Evolutionary conservation across 176 grass and related monocot species (phyloP).

Genomic region (Hyparrhenia diplandra): DNA sequence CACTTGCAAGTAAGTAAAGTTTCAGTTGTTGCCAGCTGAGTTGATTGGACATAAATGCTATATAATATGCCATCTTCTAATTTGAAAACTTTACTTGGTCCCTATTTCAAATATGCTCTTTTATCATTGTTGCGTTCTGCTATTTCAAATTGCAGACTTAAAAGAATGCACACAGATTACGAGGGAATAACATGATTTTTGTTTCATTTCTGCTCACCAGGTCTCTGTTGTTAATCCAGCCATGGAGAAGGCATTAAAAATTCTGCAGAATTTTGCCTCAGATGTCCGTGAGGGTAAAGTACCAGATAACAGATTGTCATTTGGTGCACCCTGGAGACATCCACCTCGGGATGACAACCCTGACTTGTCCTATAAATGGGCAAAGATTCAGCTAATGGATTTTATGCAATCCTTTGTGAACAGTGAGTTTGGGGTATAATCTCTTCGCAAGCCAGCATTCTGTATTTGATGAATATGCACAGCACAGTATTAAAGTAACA

Average conservation of each 20-base stretch:
- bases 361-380: slow-evolving; percentile 62
- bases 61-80: slow-evolving; percentile 1
- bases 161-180: slow-evolving; percentile 12
- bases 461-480: not conserved
- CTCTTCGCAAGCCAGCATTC: slow-evolving; percentile 3
- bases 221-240: slow-evolving; percentile 88
- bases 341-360: slow-evolving; percentile 52
- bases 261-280: slow-evolving; percentile 80
- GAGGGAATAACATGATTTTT: slow-evolving; percentile 5
- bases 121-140: not conserved
- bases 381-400: slow-evolving; percentile 94
- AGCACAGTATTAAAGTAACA: not conserved
- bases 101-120: not conserved
- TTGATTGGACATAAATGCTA: not conserved
- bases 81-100: not conserved
- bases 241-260: slow-evolving; percentile 70
- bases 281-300: slow-evolving; percentile 65
- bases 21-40: not conserved
- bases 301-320: slow-evolving; percentile 61
- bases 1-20: slow-evolving; percentile 75
- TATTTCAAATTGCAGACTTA: not conserved
- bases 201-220: slow-evolving; percentile 40
- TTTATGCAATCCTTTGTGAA: slow-evolving; percentile 85
- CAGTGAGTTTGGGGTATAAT: slow-evolving; percentile 80
- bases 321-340: slow-evolving; percentile 87